Evolutionary conservation across 805 yeast species (phyloP), one percentile per base, ranked within the genome.

Genomic region (Candida bentonensis): DNA sequence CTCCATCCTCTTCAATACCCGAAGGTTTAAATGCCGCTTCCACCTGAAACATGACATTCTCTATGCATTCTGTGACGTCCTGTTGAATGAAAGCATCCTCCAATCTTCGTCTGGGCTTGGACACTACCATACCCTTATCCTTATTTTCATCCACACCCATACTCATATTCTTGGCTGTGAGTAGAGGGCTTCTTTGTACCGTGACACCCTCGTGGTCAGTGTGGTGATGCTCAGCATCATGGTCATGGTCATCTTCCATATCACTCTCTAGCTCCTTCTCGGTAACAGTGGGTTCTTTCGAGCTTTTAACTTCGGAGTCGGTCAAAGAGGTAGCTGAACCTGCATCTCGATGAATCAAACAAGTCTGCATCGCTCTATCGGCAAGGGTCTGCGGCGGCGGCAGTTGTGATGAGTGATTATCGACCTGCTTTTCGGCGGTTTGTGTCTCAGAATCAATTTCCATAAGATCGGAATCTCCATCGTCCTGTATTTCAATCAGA

Each of bases 11-110:
- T 42, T 82, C 94, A 41, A 80, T 56, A 1, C 61, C 60, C 15
- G 68, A 68, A 0, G 95, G 94, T 42, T 72, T 77, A 46, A 83
- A 69, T 0, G 95, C 94, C 22, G 94, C 84, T 58, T 89, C 96
- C 28, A 92, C 66, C 59, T 89, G 97, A 50, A 81, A 83, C 13
- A 88, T 68, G 4, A 92, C 96, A 59, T 92, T 92, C 45, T 88
- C 94, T 55, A 89, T 87, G 61, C 97, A 89, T 59, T 92, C 98
- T 0, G 96, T 87, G 17, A 92, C 97, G 66, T 92, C 98, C 60
- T 92, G 98, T 59, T 92, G 98, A 53, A 40, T 1, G 57, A 57
- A 7, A 40, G 41, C n/a, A 39, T 40, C 20, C 39, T 26, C 21
- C 28, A 39, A 3, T 21, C 15, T 21, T 23, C 36, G 25, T 23